Evolutionary conservation across 2,329 filamentous ascomycete genomes (phyloP).

Genomic region (Penicillium palitans): DNA sequence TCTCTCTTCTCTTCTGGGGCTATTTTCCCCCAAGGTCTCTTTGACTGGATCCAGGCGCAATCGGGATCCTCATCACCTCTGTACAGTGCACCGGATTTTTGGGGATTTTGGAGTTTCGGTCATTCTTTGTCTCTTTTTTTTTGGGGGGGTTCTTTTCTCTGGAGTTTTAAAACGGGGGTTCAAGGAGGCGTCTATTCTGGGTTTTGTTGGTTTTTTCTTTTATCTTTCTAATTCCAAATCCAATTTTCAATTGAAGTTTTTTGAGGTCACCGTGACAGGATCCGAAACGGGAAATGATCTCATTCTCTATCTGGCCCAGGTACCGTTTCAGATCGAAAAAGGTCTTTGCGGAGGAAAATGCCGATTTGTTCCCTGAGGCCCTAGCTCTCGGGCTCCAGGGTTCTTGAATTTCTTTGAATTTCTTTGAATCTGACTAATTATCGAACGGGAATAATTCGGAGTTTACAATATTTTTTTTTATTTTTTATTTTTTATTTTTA

Average conservation of each 20-base stretch:
- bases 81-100: conserved; percentile 20
- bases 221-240: neutral
- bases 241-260: conserved; percentile 9
- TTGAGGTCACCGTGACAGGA: neutral
- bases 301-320: neutral
- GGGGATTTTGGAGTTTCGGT: conserved; percentile 18
- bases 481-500: neutral
- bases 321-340: conserved; percentile 6
- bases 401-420: neutral
- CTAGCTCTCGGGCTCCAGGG: neutral
- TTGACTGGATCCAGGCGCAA: conserved; percentile 14
- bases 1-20: conserved; percentile 17
- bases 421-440: conserved; percentile 1
- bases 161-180: conserved; percentile 19
- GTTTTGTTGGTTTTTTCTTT: too few relatives aligned
- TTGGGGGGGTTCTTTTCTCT: neutral
- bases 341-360: conserved; percentile 13
- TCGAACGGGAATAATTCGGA: conserved; percentile 9
- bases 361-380: neutral
- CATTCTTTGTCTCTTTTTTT: neutral
- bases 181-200: conserved; percentile 10
- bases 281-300: conserved; percentile 6
- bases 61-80: conserved; percentile 21
- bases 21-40: conserved; percentile 17
- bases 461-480: too few relatives aligned